Base-by-base conservation (phyloP, 2,329 filamentous ascomycete species). In the Pseudogymnoascus sp. region DNA sequence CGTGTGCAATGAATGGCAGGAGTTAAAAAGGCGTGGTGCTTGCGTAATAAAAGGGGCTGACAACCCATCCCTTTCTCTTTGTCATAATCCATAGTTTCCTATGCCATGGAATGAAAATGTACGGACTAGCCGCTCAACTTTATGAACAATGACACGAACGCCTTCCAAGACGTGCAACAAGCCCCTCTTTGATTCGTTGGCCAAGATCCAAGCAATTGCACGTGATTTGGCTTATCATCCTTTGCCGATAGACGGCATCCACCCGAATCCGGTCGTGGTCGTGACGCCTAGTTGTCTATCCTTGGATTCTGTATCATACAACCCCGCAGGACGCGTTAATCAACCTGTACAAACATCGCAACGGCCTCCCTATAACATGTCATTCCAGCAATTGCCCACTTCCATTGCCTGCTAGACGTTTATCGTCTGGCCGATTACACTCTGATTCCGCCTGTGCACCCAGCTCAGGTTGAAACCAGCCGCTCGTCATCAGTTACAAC, bases 391-490 rank as follows among this genome's bases (percentile, higher is more conserved):
- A 35, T 56, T 56, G n/a, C 29, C 50, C 33, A n/a, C 50, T 56
- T 56, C 50, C 69, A 11, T 59, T 69, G 67, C 69, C 72, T 74
- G 77, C 78, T 81, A 78, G 77, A 76, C 77, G 72, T 69, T 65
- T 63, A 56, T 56, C 72, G 77, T 78, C 77, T 79, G 72, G 77
- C 77, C 66, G 71, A 73, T 72, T 71, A 69, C 71, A 73, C 70
- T 67, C 72, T 68, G 73, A 72, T 74, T 73, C 71, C 68, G 71
- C 74, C 76, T 76, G 73, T 76, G 76, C 75, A 77, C 72, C 77
- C 75, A 78, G 76, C 75, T 72, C 71, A 74, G 76, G 72, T 72
- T 71, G 73, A 69, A 73, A 76, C 76, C 75, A 77, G 50, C 50
- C 74, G 69, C 72, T 74, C 74, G 74, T 77, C 76, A 73, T 74